Base-by-base conservation (phyloP, 2,329 filamentous ascomycete genomes). In the Tolypocladium guangdongense region DNA sequence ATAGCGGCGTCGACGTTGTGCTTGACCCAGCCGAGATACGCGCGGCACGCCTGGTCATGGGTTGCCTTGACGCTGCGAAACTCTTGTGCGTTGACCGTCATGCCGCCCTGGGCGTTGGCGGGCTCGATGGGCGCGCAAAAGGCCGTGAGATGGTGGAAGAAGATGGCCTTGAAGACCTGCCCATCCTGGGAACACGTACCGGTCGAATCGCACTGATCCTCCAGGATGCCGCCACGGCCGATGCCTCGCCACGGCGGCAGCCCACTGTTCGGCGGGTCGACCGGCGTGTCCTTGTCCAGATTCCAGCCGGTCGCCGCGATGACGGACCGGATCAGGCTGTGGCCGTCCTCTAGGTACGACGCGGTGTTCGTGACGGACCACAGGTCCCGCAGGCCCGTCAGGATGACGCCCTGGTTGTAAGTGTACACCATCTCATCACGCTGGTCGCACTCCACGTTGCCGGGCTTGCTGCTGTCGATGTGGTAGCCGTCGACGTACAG, bases 131-230 rank as follows among this genome's bases (percentile, higher is more conserved):
- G 78, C 5, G 78, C 76, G 67, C 92, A 96, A 66, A 96, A 96
- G 1, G 82, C 72, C 0, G 83, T 79, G 2, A 96, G 74, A 64
- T 96, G 92, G 64, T 95, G 88, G 71, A 96, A 95, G 74, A 91
- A 96, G 54, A 96, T 92, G 32, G 89, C 88, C 68, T 96, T 97
- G 80, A 96, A 96, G 0, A 88, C 90, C 62, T 96, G 91, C 0
- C 78, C 80, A 61, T 97, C 81, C 66, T 96, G 90, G 20, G 82
- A 90, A 67, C 91, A 96, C 43, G 73, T 77, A 3, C 82, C 88
- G 20, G 71, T 72, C 2, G 83, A 80, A 66, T 97, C 92, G 65
- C 92, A 96, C 37, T 78, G 71, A 49, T 97, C 92, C 66, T 96
- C 90, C 43, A 97, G 70, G 32, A 96, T 80, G 2, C 92, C 92